phyloP scores from a whole-genome alignment of 2,329 filamentous ascomycete genomes.

The Talaromyces amestolkiae region DNA sequence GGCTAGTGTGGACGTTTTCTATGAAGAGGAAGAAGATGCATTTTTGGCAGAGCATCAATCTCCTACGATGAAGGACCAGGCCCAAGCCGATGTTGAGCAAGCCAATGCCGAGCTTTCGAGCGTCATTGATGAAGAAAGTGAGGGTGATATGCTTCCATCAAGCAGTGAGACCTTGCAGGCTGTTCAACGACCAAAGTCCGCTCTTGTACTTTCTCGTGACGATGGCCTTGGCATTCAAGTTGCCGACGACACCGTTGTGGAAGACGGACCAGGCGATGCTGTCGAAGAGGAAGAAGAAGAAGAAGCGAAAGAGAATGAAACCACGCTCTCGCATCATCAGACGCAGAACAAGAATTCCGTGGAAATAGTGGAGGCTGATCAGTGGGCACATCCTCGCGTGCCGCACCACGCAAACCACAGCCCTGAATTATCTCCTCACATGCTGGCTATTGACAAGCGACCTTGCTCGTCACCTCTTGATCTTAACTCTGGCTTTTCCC shows the following conservation, averaged over 20 bases:
- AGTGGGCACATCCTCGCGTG: slow-evolving; percentile 24
- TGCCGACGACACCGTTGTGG: slow-evolving; percentile 12
- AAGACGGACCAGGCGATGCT: slow-evolving; percentile 19
- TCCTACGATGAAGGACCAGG: slow-evolving; percentile 6
- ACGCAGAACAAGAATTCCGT: slow-evolving; percentile 26
- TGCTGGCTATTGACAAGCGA: slow-evolving; percentile 38
- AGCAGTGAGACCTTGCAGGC: slow-evolving; percentile 20
- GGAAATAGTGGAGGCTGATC: slow-evolving; percentile 33
- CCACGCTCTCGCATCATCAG: slow-evolving; percentile 4
- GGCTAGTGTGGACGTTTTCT: slow-evolving; percentile 48
- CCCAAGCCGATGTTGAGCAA: not conserved
- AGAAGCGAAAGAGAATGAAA: not conserved
- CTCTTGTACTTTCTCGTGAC: slow-evolving; percentile 14
- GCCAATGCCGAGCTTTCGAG: not conserved
- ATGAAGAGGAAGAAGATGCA: slow-evolving; percentile 52
- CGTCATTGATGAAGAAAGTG: slow-evolving; percentile 14
- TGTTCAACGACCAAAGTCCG: not conserved
- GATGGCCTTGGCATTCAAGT: slow-evolving; percentile 33
- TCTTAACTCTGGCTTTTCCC: slow-evolving; percentile 38
- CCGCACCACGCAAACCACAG: slow-evolving; percentile 27
- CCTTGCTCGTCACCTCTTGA: slow-evolving; percentile 44
- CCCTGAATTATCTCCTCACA: slow-evolving; percentile 38
- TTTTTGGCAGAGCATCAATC: slow-evolving; percentile 41
- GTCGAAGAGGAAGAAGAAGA: not conserved
- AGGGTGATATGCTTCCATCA: slow-evolving; percentile 15